Conservation (phyloP, 441 rosid species). For the Dalechampia spathulata region DNA sequence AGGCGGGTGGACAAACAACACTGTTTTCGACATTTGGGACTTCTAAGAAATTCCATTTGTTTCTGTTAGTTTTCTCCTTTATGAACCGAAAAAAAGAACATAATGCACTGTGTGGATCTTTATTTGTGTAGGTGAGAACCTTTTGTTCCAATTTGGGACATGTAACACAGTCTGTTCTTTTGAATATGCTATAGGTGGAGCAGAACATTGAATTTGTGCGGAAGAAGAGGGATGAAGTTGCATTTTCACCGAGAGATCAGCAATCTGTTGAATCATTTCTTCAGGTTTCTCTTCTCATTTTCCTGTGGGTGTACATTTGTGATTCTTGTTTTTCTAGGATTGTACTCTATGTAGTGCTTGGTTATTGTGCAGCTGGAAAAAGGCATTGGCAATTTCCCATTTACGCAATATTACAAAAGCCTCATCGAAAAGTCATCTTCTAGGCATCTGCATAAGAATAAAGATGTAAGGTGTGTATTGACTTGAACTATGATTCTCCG, state of each 20-base stretch:
- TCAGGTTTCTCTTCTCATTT: slow-evolving; percentile 32
- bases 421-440: slow-evolving; percentile 53
- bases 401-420: slow-evolving; percentile 65
- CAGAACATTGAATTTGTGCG: slow-evolving; percentile 62
- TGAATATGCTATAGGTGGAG: slow-evolving; percentile 57
- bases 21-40: neutral
- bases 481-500: neutral
- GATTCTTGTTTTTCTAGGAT: neutral
- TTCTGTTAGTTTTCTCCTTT: neutral
- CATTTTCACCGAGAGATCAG: slow-evolving; percentile 83
- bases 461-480: slow-evolving; percentile 30
- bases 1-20: neutral
- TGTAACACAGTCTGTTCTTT: neutral
- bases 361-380: slow-evolving; percentile 55
- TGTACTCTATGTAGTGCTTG: slow-evolving; percentile 6
- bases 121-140: neutral
- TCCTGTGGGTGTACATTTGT: neutral
- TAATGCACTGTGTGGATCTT: neutral
- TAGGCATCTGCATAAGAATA: slow-evolving; percentile 22
- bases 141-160: neutral
- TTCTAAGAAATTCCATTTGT: neutral
- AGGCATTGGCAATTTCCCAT: slow-evolving; percentile 36
- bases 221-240: slow-evolving; percentile 77
- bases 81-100: neutral
- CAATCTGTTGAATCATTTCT: slow-evolving; percentile 62